A percentile compares a stretch with the other conserved stretches of the same genome.
These are phyloP conservation scores for Umbellularia californica DNA, from an alignment of 164 flowering plant genomes.

Conservation along the genomic window DNA sequence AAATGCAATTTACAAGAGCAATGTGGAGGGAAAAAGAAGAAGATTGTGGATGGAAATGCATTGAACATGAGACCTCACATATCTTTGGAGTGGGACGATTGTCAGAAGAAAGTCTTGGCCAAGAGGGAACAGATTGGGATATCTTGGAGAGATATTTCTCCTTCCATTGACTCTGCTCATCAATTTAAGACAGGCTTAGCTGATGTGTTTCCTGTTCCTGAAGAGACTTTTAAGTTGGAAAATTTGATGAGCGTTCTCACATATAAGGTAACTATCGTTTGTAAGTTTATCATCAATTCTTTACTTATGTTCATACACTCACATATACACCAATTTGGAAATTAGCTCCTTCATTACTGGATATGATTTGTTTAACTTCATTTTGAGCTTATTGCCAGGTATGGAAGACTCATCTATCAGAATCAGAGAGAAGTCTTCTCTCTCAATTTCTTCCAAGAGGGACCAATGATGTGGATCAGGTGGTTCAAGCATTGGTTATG, in stretches of 20 bases:
- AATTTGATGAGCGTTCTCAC: conserved; percentile 59
- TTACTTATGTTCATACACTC: too few species aligned
- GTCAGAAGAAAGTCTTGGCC: conserved; percentile 50
- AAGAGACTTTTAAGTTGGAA: conserved; percentile 54
- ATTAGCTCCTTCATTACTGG: neutral
- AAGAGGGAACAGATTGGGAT: conserved; percentile 73
- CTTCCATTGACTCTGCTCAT: conserved; percentile 43
- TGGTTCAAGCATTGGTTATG: conserved; percentile 51
- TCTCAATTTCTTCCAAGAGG: conserved; percentile 68
- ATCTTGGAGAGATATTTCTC: conserved; percentile 48
- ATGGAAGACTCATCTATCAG: conserved; percentile 64
- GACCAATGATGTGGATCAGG: conserved; percentile 31
- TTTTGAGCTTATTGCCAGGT: conserved; percentile 34
- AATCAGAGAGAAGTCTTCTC: conserved; percentile 60
- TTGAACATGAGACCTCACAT: conserved; percentile 43
- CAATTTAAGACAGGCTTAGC: conserved; percentile 37
- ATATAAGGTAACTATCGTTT: conserved; percentile 44
- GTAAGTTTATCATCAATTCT: too few species aligned
- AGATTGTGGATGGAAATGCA: conserved; percentile 28
- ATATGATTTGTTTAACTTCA: neutral
- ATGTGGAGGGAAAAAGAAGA: conserved; percentile 41
- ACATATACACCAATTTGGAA: neutral
- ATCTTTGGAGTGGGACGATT: conserved; percentile 66
- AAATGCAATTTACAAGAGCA: conserved; percentile 45
- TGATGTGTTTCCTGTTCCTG: conserved; percentile 59